phyloP scores from a whole-genome alignment of 2,329 filamentous ascomycete species.

The Geoglossum cookeanum region DNA sequence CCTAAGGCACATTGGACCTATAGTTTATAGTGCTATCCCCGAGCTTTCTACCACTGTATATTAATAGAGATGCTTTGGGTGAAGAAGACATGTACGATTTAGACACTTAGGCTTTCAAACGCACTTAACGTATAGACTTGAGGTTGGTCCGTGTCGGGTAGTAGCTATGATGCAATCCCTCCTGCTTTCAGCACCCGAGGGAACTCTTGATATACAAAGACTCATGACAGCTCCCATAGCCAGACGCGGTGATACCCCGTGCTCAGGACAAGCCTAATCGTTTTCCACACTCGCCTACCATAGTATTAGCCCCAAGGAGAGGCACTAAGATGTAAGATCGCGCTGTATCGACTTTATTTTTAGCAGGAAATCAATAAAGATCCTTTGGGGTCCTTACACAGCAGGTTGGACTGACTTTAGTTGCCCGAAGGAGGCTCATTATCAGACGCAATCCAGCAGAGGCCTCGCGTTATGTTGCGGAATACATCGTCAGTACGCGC shows the following conservation, averaged over 20 bases:
- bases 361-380: too few species aligned
- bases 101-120: too few species aligned
- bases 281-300: background rate
- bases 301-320: background rate
- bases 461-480: slow-evolving; percentile 58
- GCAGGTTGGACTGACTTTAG: background rate
- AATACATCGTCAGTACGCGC: slow-evolving; percentile 52
- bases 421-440: slow-evolving; percentile 37
- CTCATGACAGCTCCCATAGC: background rate
- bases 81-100: too few species aligned
- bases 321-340: background rate
- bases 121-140: too few species aligned
- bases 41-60: too few species aligned
- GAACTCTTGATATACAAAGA: background rate
- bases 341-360: background rate
- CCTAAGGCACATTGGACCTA: too few species aligned
- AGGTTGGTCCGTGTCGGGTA: too few species aligned
- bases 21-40: too few species aligned
- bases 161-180: too few species aligned
- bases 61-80: too few species aligned
- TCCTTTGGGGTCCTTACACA: too few species aligned
- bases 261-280: background rate
- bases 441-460: slow-evolving; percentile 52
- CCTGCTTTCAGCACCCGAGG: background rate
- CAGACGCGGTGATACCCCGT: background rate